phyloP scores from a whole-genome alignment of 768 basidiomycete genomes.

The Boletus insuetus region DNA sequence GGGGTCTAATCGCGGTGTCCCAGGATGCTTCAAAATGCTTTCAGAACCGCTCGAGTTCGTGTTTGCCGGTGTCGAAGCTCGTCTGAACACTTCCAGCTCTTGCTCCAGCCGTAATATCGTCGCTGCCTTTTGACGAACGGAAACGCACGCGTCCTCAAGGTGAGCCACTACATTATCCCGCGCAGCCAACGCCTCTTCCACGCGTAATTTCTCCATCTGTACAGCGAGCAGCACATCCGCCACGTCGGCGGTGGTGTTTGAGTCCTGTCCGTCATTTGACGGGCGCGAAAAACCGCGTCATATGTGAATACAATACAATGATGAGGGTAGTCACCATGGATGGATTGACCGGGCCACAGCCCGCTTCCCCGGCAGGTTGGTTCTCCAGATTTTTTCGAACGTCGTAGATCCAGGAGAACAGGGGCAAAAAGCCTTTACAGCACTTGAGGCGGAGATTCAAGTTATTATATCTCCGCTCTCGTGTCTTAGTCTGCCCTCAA shows the following conservation, averaged over 20 bases:
- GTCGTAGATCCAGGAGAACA: neutral
- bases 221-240: constrained; percentile 56
- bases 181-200: constrained; percentile 57
- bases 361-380: constrained; percentile 2
- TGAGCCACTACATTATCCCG: constrained; percentile 60
- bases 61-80: constrained; percentile 21
- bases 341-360: neutral
- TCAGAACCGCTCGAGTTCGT: constrained; percentile 6
- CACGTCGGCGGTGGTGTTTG: neutral
- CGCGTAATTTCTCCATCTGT: constrained; percentile 49
- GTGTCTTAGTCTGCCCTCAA: neutral
- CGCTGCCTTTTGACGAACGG: constrained; percentile 58
- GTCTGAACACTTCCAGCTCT: constrained; percentile 33
- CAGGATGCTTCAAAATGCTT: neutral
- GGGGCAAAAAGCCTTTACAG: neutral
- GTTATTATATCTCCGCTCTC: neutral
- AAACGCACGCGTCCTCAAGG: constrained; percentile 56
- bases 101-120: constrained; percentile 48
- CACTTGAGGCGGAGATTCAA: constrained; percentile 9
- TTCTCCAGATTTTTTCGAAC: neutral
- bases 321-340: constrained; percentile 12
- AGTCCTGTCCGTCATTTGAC: constrained; percentile 9
- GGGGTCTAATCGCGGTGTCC: neutral
- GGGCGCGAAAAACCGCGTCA: neutral
- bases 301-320: neutral